phyloP scores from a whole-genome alignment of 2,329 filamentous ascomycete species.

The Ophiostoma himal-ulmi region DNA sequence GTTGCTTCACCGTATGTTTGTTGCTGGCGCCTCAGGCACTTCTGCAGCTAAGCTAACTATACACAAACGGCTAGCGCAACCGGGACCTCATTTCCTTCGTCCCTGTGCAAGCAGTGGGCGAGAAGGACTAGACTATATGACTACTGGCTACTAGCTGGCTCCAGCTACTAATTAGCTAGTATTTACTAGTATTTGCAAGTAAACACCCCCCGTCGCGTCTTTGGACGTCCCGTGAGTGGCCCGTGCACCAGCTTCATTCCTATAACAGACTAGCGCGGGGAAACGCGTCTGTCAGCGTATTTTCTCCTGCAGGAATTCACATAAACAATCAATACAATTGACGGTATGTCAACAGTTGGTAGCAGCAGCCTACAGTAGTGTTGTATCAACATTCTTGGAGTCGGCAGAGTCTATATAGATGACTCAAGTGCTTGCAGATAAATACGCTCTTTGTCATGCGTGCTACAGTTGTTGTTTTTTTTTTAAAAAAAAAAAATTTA shows the following conservation, averaged over 20 bases:
- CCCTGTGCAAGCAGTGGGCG: slow-evolving; percentile 11
- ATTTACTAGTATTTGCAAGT: background rate
- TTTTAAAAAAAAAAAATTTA: too few species aligned
- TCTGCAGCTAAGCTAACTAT: slow-evolving; percentile 1
- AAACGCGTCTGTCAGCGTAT: slow-evolving; percentile 15
- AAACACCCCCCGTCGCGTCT: slow-evolving; percentile 20
- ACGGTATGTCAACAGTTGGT: background rate
- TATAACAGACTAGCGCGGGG: slow-evolving; percentile 23
- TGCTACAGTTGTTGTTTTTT: background rate
- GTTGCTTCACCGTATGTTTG: slow-evolving; percentile 11
- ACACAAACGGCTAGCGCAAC: slow-evolving; percentile 23
- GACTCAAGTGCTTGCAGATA: background rate
- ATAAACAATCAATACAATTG: background rate
- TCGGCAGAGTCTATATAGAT: background rate
- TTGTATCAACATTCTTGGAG: too few species aligned
- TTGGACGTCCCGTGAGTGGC: slow-evolving; percentile 14
- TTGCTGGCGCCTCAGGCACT: slow-evolving; percentile 23
- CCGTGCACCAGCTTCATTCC: slow-evolving; percentile 25
- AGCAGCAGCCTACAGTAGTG: background rate
- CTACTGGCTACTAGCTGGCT: background rate
- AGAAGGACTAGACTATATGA: slow-evolving; percentile 7
- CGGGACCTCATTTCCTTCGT: slow-evolving; percentile 17
- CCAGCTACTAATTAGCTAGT: background rate
- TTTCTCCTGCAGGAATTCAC: background rate
- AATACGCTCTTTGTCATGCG: too few species aligned